Conservation (phyloP, 495 filamentous ascomycete species). For the Aspergillus diversus region DNA sequence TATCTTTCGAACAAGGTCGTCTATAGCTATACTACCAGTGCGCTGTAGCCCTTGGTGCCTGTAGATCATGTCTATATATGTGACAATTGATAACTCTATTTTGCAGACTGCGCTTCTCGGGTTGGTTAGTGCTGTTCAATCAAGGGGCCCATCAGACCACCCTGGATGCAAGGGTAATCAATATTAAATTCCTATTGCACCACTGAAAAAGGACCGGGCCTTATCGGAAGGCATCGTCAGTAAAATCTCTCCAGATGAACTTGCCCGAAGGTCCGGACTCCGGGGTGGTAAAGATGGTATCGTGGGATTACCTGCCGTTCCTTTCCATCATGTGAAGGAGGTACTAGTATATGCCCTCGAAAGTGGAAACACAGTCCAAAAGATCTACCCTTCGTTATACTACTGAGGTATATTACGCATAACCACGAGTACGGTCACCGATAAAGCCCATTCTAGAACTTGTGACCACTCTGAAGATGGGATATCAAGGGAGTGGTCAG, state of each 20-base stretch:
- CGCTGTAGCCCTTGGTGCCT: neutral
- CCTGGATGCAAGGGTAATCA: neutral
- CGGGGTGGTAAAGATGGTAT: too few species aligned
- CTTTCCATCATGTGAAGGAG: too few species aligned
- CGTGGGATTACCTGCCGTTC: too few species aligned
- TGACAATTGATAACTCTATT: too few species aligned
- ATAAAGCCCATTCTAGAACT: neutral
- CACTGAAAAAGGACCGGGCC: neutral
- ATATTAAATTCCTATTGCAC: neutral
- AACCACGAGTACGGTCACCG: neutral
- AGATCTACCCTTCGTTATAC: too few species aligned
- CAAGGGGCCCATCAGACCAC: neutral
- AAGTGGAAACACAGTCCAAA: too few species aligned
- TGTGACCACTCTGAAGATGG: neutral
- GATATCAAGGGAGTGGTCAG: neutral
- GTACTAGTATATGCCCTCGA: too few species aligned
- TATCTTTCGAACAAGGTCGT: neutral
- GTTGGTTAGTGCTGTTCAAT: neutral
- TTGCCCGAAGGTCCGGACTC: too few species aligned
- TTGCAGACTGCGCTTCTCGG: too few species aligned
- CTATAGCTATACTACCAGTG: neutral
- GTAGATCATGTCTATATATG: neutral
- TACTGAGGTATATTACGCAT: too few species aligned
- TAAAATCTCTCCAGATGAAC: too few species aligned
- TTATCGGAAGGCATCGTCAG: too few species aligned